These are phyloP conservation scores for Phoma herbarum DNA, from an alignment of 2,329 filamentous ascomycete species.

Conservation along the genomic window DNA sequence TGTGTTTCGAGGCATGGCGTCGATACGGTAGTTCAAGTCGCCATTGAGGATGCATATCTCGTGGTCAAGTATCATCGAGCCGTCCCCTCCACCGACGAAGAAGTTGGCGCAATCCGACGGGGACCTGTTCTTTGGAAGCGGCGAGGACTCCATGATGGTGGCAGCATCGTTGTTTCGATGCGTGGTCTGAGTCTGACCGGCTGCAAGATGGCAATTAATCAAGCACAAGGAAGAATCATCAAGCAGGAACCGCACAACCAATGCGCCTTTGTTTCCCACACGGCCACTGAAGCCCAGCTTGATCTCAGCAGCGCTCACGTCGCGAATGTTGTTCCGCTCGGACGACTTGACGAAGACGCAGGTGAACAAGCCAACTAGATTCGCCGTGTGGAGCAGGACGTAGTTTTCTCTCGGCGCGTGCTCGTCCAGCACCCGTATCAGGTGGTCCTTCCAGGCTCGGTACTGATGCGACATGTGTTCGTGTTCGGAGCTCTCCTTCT, in stretches of 20 bases:
- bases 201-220: slow-evolving; percentile 95
- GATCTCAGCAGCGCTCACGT: slow-evolving; percentile 81
- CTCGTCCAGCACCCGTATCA: slow-evolving; percentile 83
- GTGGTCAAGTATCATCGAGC: slow-evolving; percentile 92
- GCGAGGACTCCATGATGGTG: slow-evolving; percentile 81
- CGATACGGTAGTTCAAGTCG: slow-evolving; percentile 97
- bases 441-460: slow-evolving; percentile 92
- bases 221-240: slow-evolving; percentile 96
- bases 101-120: slow-evolving; percentile 73
- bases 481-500: slow-evolving; percentile 83
- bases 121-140: slow-evolving; percentile 78
- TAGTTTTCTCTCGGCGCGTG: slow-evolving; percentile 83
- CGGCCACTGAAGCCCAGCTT: slow-evolving; percentile 96
- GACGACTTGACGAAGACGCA: slow-evolving; percentile 92
- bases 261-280: slow-evolving; percentile 95
- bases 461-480: slow-evolving; percentile 98
- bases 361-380: slow-evolving; percentile 92
- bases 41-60: slow-evolving; percentile 97
- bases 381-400: slow-evolving; percentile 84
- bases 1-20: slow-evolving; percentile 93
- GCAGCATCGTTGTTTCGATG: slow-evolving; percentile 93
- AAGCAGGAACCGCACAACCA: slow-evolving; percentile 88
- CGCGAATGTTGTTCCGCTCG: slow-evolving; percentile 77
- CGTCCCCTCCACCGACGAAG: slow-evolving; percentile 92
- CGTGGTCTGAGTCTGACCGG: slow-evolving; percentile 88